Evolutionary conservation across 2,329 filamentous ascomycete genomes (phyloP).

Genomic region (Hypoxylon sp.): DNA sequence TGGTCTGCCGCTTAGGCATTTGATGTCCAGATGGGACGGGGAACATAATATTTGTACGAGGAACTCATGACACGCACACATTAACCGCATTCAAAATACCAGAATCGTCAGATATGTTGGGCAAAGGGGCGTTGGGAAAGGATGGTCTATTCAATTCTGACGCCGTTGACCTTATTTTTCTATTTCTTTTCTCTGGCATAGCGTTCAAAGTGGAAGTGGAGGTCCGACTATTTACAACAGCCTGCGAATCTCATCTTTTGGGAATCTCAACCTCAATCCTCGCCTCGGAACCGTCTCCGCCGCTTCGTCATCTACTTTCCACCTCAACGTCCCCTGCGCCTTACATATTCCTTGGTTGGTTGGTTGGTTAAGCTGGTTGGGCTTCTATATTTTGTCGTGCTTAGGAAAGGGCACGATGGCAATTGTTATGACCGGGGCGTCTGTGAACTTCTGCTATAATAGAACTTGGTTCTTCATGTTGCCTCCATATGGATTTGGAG

Average conservation of each 20-base stretch:
- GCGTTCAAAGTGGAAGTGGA: slow-evolving; percentile 32
- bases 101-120: slow-evolving; percentile 48
- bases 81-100: slow-evolving; percentile 45
- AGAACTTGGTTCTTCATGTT: slow-evolving; percentile 46
- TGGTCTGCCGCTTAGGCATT: slow-evolving; percentile 45
- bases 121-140: slow-evolving; percentile 52
- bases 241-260: slow-evolving; percentile 22
- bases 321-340: slow-evolving; percentile 26
- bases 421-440: slow-evolving; percentile 40
- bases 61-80: slow-evolving; percentile 49
- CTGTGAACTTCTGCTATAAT: slow-evolving; percentile 41
- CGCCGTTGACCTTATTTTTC: slow-evolving; percentile 42
- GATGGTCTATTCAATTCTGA: slow-evolving; percentile 45
- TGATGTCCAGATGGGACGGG: slow-evolving; percentile 48
- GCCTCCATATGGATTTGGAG: slow-evolving; percentile 36
- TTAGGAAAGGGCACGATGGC: slow-evolving; percentile 36
- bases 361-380: slow-evolving; percentile 38
- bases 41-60: slow-evolving; percentile 55
- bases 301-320: slow-evolving; percentile 14
- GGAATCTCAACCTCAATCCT: slow-evolving; percentile 9
- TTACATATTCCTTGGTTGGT: slow-evolving; percentile 31
- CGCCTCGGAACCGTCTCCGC: slow-evolving; percentile 6
- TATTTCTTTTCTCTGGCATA: slow-evolving; percentile 40
- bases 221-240: slow-evolving; percentile 28
- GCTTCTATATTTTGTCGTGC: slow-evolving; percentile 37